Evolutionary conservation across 768 basidiomycete genomes (phyloP).

Genomic region (Panaeolus papilionaceus): DNA sequence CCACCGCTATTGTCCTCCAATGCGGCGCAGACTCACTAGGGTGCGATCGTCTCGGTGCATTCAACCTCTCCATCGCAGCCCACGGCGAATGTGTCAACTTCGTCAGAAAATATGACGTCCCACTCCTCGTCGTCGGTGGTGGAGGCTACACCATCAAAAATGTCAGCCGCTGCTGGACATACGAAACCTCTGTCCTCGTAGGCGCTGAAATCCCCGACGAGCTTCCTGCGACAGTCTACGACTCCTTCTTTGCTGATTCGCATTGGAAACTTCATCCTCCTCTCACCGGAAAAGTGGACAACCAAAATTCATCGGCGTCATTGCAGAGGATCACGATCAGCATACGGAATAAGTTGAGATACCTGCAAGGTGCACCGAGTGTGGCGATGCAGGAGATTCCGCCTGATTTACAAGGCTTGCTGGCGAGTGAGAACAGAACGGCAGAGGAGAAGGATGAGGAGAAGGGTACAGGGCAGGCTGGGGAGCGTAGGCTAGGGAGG

Average conservation of each 20-base stretch:
- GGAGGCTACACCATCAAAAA: slow-evolving; percentile 98
- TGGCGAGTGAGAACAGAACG: slow-evolving; percentile 74
- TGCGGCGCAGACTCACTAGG: slow-evolving; percentile 98
- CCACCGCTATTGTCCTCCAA: slow-evolving; percentile 91
- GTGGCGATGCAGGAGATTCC: slow-evolving; percentile 97
- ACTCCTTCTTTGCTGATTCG: slow-evolving; percentile 90
- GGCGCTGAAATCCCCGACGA: slow-evolving; percentile 84
- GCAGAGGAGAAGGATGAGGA: slow-evolving; percentile 78
- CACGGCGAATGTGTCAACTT: slow-evolving; percentile 99
- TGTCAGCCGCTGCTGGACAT: slow-evolving; percentile 98
- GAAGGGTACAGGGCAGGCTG: slow-evolving; percentile 56
- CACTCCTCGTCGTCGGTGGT: slow-evolving; percentile 90
- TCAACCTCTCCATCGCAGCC: slow-evolving; percentile 96
- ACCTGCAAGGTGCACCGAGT: slow-evolving; percentile 95
- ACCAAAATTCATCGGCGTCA: slow-evolving; percentile 84
- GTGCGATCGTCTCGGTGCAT: slow-evolving; percentile 93
- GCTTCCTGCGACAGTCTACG: slow-evolving; percentile 89
- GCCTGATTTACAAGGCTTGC: slow-evolving; percentile 81
- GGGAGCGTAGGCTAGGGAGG: slow-evolving; percentile 60
- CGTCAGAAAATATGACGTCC: slow-evolving; percentile 91
- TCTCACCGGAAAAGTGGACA: slow-evolving; percentile 89
- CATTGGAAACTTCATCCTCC: slow-evolving; percentile 95
- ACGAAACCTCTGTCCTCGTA: slow-evolving; percentile 94
- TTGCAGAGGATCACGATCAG: slow-evolving; percentile 88
- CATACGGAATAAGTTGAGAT: slow-evolving; percentile 88